Base-by-base conservation (phyloP, 2,329 filamentous ascomycete species). In the Clonostachys rosea region DNA sequence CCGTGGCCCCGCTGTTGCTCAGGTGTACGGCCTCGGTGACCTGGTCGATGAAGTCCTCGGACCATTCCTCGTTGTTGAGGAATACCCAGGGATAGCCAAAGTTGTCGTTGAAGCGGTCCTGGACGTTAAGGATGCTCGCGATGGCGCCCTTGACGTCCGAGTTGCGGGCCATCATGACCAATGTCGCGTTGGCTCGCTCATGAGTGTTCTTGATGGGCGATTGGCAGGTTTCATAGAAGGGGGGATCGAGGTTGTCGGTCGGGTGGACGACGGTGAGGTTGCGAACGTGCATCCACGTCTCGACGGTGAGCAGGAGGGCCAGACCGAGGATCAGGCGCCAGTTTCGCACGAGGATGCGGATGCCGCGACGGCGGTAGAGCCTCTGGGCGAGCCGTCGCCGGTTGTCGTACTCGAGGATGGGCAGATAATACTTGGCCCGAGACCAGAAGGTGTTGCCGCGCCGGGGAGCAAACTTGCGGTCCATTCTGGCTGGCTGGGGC, bases 131-230 rank as follows among this genome's bases (percentile, higher is more conserved):
- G n/a, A 74, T 56, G 4, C 69, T 68, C 45, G 61, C 59, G 46
- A 66, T 63, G 2, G 68, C 70, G 50, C 62, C 60, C 24, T 61
- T 53, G 10, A 69, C 63, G 54, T 75, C 71, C 18, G 57, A 55
- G 53, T 75, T 75, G 36, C 70, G 70, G 45, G 68, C 69, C 47
- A 75, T 59, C 69, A 74, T 74, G 40, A 75, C 67, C 33, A 75
- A 52, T 35, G 65, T 65, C 45, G 70, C 71, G 49, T 70, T 71
- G 55, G 71, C 69, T 52, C 71, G 68, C 47, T 57, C 57, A 8
- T 48, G 39, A 13, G 54, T 58, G 39, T 50, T 48, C 37, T 63
- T 53, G 43, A 63, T 61, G 8, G 69, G 69, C 50, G 69, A 65
- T 46, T 66, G 68, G 52, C 69, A 71, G 12, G 60, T 57, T 2